Evolutionary conservation across 768 basidiomycete species (phyloP).

Genomic region (Epithele typhae): DNA sequence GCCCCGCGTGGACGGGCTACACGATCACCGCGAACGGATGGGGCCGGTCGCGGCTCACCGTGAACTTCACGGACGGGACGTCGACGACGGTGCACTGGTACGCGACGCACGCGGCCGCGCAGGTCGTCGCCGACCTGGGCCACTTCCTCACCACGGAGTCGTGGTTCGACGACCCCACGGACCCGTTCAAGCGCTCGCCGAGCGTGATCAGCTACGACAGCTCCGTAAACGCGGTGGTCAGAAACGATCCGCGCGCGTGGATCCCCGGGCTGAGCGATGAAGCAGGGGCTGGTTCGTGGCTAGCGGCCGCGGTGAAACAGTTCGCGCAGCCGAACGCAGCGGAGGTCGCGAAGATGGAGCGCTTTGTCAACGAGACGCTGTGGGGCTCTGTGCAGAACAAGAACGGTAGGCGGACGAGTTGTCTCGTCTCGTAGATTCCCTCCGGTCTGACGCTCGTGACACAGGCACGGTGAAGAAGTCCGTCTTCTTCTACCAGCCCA

Average conservation of each 20-base stretch:
- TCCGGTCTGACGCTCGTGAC: background rate
- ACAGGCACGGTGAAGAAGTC: constrained; percentile 51
- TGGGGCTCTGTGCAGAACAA: constrained; percentile 49
- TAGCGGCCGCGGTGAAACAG: constrained; percentile 54
- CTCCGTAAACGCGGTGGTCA: constrained; percentile 43
- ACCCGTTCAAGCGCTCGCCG: constrained; percentile 51
- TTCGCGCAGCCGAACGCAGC: constrained; percentile 48
- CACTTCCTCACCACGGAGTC: constrained; percentile 50
- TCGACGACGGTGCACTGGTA: constrained; percentile 52
- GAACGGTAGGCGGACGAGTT: constrained; percentile 40
- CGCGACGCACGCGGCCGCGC: constrained; percentile 42
- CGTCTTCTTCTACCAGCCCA: constrained; percentile 50
- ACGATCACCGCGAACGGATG: constrained; percentile 39
- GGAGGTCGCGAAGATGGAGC: constrained; percentile 51
- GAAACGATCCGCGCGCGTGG: constrained; percentile 52
- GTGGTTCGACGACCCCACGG: constrained; percentile 46
- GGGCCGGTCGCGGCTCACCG: constrained; percentile 46
- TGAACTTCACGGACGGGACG: constrained; percentile 47
- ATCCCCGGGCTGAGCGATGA: constrained; percentile 58
- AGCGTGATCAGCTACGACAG: constrained; percentile 53
- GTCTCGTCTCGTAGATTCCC: constrained; percentile 1
- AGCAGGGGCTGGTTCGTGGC: constrained; percentile 56
- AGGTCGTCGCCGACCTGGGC: constrained; percentile 44
- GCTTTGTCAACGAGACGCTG: constrained; percentile 41
- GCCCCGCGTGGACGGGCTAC: constrained; percentile 42